These are phyloP conservation scores for Camelina laxa DNA, from an alignment of 345 rosid genomes.

Conservation along the genomic window DNA sequence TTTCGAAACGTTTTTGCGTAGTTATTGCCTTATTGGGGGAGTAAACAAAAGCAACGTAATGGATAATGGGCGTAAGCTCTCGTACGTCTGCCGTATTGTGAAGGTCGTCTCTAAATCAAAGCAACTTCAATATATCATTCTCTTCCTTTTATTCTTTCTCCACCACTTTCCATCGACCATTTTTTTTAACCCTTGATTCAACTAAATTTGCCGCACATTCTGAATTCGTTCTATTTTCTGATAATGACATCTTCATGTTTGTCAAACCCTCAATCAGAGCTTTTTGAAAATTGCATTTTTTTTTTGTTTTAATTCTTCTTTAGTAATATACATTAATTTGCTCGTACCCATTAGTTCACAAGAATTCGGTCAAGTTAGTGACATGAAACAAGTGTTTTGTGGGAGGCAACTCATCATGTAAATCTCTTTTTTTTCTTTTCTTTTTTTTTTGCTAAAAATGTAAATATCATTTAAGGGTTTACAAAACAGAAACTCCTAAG, in stretches of 20 bases:
- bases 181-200: constrained; percentile 1
- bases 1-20: background rate
- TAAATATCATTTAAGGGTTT: no score
- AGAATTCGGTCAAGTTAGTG: no score
- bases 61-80: background rate
- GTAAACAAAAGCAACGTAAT: constrained; percentile 2
- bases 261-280: background rate
- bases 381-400: no score
- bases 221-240: background rate
- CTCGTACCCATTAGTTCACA: no score
- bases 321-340: no score
- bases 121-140: background rate
- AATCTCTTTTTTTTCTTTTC: no score
- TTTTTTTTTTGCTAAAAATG: no score
- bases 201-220: background rate
- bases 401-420: no score
- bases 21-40: background rate
- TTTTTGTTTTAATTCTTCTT: constrained; percentile 2
- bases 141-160: background rate
- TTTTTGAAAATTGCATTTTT: background rate
- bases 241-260: background rate
- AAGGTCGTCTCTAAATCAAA: constrained; percentile 23
- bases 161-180: constrained; percentile 1
- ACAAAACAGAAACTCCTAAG: no score
- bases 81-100: background rate